A percentile compares a stretch with the other conserved stretches of the same genome.
phyloP scores from a whole-genome alignment of 2,329 filamentous ascomycete genomes.

The Apiospora arundinis region DNA sequence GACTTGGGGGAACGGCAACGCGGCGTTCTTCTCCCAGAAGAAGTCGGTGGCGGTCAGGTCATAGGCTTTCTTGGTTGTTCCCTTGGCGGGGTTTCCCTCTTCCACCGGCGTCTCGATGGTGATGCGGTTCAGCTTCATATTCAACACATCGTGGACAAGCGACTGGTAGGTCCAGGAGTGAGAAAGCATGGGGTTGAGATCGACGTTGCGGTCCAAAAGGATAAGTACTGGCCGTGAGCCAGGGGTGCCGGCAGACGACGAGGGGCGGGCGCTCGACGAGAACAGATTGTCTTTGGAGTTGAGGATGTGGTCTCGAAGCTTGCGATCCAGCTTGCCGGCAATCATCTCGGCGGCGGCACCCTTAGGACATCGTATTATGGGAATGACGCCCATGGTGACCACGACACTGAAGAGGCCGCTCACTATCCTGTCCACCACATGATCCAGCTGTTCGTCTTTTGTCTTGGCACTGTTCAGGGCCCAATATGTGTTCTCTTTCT shows the following conservation, averaged over 20 bases:
- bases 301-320: constrained; percentile 92
- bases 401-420: constrained; percentile 97
- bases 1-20: constrained; percentile 90
- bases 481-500: constrained; percentile 90
- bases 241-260: constrained; percentile 64
- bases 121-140: constrained; percentile 89
- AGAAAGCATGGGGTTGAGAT: constrained; percentile 97
- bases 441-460: constrained; percentile 87
- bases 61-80: constrained; percentile 84
- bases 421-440: constrained; percentile 87
- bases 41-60: constrained; percentile 91
- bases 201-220: constrained; percentile 93
- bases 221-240: constrained; percentile 87
- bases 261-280: constrained; percentile 67
- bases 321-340: constrained; percentile 90
- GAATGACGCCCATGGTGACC: constrained; percentile 97
- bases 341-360: constrained; percentile 94
- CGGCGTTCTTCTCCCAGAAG: constrained; percentile 95
- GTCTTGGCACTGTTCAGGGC: constrained; percentile 94
- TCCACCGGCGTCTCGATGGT: constrained; percentile 87
- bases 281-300: constrained; percentile 99
- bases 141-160: constrained; percentile 72
- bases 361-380: constrained; percentile 93
- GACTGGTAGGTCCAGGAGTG: constrained; percentile 88
- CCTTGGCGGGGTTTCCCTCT: constrained; percentile 75